Conservation (phyloP, 352 stramenopile genomes). For the Phytophthora ohioensis region DNA sequence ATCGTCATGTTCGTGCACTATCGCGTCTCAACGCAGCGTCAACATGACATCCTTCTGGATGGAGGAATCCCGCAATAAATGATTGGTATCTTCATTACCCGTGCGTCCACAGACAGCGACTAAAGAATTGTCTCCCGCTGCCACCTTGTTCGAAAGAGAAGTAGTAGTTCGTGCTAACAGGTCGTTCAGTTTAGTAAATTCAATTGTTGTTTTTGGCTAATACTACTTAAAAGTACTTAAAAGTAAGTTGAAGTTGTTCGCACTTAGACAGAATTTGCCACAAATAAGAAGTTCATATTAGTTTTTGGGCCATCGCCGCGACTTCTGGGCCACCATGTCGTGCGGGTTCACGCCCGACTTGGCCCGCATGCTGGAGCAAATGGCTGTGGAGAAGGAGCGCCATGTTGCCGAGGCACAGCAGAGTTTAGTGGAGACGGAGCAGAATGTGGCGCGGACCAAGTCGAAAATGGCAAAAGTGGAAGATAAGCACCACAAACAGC, state of each 20-base stretch:
- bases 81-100: not conserved
- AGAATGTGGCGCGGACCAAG: conserved; percentile 54
- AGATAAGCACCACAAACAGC: conserved; percentile 26
- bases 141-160: not conserved
- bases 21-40: conserved; percentile 59
- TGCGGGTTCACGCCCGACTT: conserved; percentile 76
- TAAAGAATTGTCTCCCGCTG: conserved; percentile 9
- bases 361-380: conserved; percentile 70
- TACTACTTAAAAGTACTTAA: not conserved
- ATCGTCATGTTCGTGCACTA: conserved; percentile 69
- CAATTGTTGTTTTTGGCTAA: conserved; percentile 2
- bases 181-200: conserved; percentile 25
- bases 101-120: not conserved
- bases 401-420: conserved; percentile 47
- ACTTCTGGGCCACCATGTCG: conserved; percentile 47
- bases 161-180: not conserved
- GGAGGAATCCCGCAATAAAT: conserved; percentile 27
- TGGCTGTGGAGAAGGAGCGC: conserved; percentile 69
- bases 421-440: conserved; percentile 41
- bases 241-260: conserved; percentile 12
- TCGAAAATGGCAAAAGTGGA: conserved; percentile 43
- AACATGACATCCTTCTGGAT: conserved; percentile 75
- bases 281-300: not conserved
- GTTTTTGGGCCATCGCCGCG: no score
- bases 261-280: conserved; percentile 13